Percentiles rank a stretch among this genome's conserved stretches.
These are phyloP conservation scores for Corymbia maculata DNA, from an alignment of 345 rosid species.

Conservation along the genomic window DNA sequence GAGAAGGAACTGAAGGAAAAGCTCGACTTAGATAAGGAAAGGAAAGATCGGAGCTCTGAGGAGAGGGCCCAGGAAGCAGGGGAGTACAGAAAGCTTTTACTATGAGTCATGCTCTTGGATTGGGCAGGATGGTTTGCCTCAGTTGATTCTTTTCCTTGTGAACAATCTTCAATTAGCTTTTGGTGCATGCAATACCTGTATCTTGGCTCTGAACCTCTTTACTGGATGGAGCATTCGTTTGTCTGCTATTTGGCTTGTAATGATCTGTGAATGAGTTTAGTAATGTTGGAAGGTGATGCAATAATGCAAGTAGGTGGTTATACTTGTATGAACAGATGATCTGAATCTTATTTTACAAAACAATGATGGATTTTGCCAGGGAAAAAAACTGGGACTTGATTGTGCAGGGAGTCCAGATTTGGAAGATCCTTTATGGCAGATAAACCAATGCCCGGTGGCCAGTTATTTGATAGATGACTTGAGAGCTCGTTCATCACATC, in stretches of 20 bases:
- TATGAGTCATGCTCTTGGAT: neutral
- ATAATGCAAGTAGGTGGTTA: neutral
- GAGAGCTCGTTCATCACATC: neutral
- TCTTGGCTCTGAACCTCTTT: neutral
- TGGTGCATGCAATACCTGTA: neutral
- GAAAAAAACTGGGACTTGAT: neutral
- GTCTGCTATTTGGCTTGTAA: neutral
- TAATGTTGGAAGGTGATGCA: neutral
- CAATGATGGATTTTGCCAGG: neutral
- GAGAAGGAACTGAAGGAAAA: slow-evolving; percentile 62
- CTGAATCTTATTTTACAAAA: neutral
- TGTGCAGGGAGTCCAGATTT: neutral
- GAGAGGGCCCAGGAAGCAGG: slow-evolving; percentile 83
- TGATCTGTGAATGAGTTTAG: neutral
- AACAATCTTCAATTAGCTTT: neutral
- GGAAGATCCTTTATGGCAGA: neutral
- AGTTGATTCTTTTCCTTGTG: neutral
- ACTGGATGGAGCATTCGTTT: neutral
- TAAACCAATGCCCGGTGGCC: neutral
- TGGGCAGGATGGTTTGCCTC: neutral
- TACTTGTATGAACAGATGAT: neutral
- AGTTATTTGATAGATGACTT: neutral
- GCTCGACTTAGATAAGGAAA: slow-evolving; percentile 73
- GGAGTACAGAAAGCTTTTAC: slow-evolving; percentile 42
- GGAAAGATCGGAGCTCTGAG: slow-evolving; percentile 61